Evolutionary conservation across 345 rosid genomes (phyloP).

Genomic region (Alliaria petiolata): DNA sequence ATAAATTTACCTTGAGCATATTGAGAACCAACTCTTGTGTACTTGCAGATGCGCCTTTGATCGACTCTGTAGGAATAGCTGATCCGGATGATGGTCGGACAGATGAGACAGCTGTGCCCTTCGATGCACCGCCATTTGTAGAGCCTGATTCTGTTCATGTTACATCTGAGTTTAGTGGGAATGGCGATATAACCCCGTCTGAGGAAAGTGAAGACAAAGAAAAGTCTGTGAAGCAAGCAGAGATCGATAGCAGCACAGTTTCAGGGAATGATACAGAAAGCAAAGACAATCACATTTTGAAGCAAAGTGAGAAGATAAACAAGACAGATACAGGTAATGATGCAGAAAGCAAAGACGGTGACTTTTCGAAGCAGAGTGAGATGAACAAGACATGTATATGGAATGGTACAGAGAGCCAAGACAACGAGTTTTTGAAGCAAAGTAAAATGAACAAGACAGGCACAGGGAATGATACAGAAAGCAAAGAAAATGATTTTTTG

Average conservation of each 20-base stretch:
- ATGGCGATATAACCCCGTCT: neutral
- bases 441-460: neutral
- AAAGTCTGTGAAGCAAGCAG: neutral
- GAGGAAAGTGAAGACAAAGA: slow-evolving; percentile 6
- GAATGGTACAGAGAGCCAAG: slow-evolving; percentile 13
- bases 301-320: slow-evolving; percentile 2
- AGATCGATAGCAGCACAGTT: neutral
- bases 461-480: neutral
- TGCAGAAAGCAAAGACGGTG: slow-evolving; percentile 21
- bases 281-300: neutral
- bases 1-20: neutral
- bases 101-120: slow-evolving; percentile 17
- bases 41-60: slow-evolving; percentile 48
- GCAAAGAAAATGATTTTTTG: neutral
- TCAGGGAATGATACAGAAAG: slow-evolving; percentile 21
- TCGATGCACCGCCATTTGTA: slow-evolving; percentile 23
- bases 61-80: slow-evolving; percentile 22
- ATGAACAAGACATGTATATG: slow-evolving; percentile 1
- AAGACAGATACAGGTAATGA: slow-evolving; percentile 19
- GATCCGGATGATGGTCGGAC: neutral
- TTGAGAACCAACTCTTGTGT: slow-evolving; percentile 6
- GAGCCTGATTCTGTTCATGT: slow-evolving; percentile 25
- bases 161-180: neutral
- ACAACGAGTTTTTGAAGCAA: neutral
- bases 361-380: neutral